Percentiles rank a stretch among this genome's conserved stretches.
Conservation (phyloP, 139 green algal genomes). For the Micractinium sp. region DNA sequence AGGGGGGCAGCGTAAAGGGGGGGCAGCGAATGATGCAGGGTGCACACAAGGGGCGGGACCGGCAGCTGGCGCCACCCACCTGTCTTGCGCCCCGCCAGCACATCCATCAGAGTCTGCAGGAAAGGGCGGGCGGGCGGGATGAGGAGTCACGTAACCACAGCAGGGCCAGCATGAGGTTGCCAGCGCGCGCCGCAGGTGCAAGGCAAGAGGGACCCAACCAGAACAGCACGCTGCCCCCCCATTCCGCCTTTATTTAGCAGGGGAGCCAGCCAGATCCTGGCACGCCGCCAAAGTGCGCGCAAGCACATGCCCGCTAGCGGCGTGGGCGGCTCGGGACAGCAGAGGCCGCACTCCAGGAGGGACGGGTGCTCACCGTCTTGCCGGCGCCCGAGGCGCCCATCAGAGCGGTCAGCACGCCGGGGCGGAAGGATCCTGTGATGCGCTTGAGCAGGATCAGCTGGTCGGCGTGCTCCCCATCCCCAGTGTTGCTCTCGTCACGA, state of each 20-base stretch:
- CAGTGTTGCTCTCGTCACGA: not conserved
- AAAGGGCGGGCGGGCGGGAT: not conserved
- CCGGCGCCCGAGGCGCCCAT: slow-evolving; percentile 61
- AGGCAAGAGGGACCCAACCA: not conserved
- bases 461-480: slow-evolving; percentile 28
- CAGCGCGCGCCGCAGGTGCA: slow-evolving; percentile 37
- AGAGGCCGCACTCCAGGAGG: slow-evolving; percentile 48
- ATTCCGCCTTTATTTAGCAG: too few relatives aligned
- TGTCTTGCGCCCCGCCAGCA: slow-evolving; percentile 66
- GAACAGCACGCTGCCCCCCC: too few relatives aligned
- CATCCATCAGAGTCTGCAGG: slow-evolving; percentile 57
- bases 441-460: slow-evolving; percentile 32
- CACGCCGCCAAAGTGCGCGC: too few relatives aligned
- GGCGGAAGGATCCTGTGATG: slow-evolving; percentile 22
- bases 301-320: too few relatives aligned
- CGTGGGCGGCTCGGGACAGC: too few relatives aligned
- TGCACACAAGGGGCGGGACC: slow-evolving; percentile 33
- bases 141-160: slow-evolving; percentile 43
- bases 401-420: slow-evolving; percentile 60
- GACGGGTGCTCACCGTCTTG: slow-evolving; percentile 65
- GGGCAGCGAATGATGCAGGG: too few relatives aligned
- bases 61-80: slow-evolving; percentile 46
- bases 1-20: too few relatives aligned
- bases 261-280: too few relatives aligned
- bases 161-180: slow-evolving; percentile 43